Base-by-base conservation (phyloP, 23 red algal species). In the Gracilaria gracilis region DNA sequence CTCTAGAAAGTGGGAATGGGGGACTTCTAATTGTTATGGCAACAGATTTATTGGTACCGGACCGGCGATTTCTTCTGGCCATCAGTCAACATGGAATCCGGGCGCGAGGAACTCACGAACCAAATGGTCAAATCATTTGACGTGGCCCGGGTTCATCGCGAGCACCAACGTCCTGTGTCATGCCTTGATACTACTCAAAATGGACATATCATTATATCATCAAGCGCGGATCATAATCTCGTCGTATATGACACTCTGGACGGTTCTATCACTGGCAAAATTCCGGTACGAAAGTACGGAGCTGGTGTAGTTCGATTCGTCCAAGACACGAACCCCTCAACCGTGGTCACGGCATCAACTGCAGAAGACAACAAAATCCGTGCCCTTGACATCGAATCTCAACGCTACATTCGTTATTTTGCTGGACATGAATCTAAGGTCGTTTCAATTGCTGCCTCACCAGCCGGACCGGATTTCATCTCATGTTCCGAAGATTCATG, bases 221-320 rank as follows among this genome's bases (percentile, higher is more conserved):
- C 91, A 61, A 82, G 83, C 0, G 69, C 92, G n/a, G 96, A 98
- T 67, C 81, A 80, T 32, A 66, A 55, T 21, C 39, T 98, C 39
- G 83, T 80, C 29, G 54, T 98, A 11, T 95, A 95, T 72, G 82
- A 81, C 25, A 75, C 92, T 17, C 50, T 95, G 9, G 50, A 91
- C 33, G 96, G 96, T 31, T 93, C 67, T 25, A 62, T 83, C n/a
- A 81, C 37, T 5, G 91, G 66, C 74, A 93, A 49, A 54, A 88
- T 98, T 58, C 96, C 96, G 0, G 96, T 98, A 9, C 91, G 82
- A 25, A 89, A 92, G 81, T 93, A 98, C 83, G 96, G 96, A 17
- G 88, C 82, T 16, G 93, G 93, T 19, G 86, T 90, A 17, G 47
- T 95, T 8, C 80, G 88, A 33, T 98, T 98, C 67, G 76, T 90